These are phyloP conservation scores for Aspergillus sergii DNA, from an alignment of 2,329 filamentous ascomycete species.

Conservation along the genomic window DNA sequence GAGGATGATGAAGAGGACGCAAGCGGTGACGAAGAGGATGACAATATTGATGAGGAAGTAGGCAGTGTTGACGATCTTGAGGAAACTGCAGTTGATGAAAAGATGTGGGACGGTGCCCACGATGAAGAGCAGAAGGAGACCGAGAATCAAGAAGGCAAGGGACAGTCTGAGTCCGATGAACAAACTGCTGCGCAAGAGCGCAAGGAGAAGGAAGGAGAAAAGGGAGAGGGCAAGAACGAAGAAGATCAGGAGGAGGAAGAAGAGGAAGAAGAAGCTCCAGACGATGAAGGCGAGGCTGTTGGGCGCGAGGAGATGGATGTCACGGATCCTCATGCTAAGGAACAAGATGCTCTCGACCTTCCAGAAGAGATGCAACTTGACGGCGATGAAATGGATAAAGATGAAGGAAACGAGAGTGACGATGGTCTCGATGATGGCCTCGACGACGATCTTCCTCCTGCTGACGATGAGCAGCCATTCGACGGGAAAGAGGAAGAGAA, in stretches of 20 bases:
- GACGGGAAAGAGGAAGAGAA: constrained; percentile 34
- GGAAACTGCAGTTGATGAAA: constrained; percentile 89
- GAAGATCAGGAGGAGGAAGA: constrained; percentile 58
- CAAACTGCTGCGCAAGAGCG: constrained; percentile 58
- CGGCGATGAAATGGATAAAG: constrained; percentile 63
- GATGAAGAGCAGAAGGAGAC: constrained; percentile 70
- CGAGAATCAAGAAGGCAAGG: constrained; percentile 70
- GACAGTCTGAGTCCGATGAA: constrained; percentile 56
- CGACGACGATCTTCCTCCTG: constrained; percentile 43
- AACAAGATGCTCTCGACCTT: constrained; percentile 79
- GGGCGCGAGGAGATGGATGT: constrained; percentile 67
- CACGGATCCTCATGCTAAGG: constrained; percentile 74
- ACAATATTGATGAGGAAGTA: constrained; percentile 82
- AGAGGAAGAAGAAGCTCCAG: constrained; percentile 52
- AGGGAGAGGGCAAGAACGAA: constrained; percentile 38
- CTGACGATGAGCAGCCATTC: constrained; percentile 38
- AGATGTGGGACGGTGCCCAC: constrained; percentile 90
- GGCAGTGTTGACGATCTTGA: constrained; percentile 91
- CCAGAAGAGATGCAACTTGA: constrained; percentile 88
- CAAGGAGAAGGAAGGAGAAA: constrained; percentile 42
- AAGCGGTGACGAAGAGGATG: constrained; percentile 64
- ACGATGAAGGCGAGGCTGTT: constrained; percentile 64
- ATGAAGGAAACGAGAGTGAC: constrained; percentile 41
- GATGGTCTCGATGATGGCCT: constrained; percentile 44
- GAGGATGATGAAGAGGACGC: constrained; percentile 55